Percentiles rank a stretch among this genome's conserved stretches.
These are phyloP conservation scores for Starmerella cellae DNA, from an alignment of 805 yeast genomes.

Conservation along the genomic window DNA sequence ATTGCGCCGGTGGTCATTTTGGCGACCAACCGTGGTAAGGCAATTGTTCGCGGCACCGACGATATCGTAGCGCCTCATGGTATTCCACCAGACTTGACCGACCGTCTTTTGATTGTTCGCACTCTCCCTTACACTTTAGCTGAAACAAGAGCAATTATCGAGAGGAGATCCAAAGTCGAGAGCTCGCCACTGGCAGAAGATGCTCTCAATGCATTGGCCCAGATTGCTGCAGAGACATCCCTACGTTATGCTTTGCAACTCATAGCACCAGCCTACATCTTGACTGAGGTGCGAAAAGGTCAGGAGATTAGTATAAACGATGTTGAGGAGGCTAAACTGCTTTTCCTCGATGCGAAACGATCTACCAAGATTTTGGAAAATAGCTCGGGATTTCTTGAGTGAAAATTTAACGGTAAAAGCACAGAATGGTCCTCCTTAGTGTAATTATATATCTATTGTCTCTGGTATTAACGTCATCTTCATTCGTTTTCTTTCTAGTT, in stretches of 20 bases:
- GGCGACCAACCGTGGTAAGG: constrained; percentile 91
- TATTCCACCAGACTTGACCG: constrained; percentile 86
- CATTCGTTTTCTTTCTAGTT: too few relatives aligned
- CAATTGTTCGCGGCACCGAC: constrained; percentile 79
- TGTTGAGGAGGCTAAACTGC: constrained; percentile 65
- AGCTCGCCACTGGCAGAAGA: constrained; percentile 47
- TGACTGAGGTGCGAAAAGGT: constrained; percentile 63
- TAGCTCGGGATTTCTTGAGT: not conserved
- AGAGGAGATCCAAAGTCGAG: constrained; percentile 71
- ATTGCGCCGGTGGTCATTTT: constrained; percentile 91
- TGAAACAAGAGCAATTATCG: constrained; percentile 70
- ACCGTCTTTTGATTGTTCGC: constrained; percentile 79
- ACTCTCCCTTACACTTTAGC: constrained; percentile 77
- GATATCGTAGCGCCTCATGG: constrained; percentile 88
- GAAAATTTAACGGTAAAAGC: too few relatives aligned
- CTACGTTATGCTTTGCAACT: constrained; percentile 86
- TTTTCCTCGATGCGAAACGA: constrained; percentile 78
- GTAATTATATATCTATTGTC: too few relatives aligned
- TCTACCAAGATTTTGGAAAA: constrained; percentile 55
- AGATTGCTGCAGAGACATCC: constrained; percentile 62
- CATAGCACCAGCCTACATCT: constrained; percentile 77
- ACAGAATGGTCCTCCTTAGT: too few relatives aligned
- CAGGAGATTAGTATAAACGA: constrained; percentile 54
- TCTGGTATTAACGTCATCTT: too few relatives aligned
- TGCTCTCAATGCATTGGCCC: constrained; percentile 65